Conservation (phyloP, 73 alveolate genomes). For the Tetrahymena elliotti region DNA sequence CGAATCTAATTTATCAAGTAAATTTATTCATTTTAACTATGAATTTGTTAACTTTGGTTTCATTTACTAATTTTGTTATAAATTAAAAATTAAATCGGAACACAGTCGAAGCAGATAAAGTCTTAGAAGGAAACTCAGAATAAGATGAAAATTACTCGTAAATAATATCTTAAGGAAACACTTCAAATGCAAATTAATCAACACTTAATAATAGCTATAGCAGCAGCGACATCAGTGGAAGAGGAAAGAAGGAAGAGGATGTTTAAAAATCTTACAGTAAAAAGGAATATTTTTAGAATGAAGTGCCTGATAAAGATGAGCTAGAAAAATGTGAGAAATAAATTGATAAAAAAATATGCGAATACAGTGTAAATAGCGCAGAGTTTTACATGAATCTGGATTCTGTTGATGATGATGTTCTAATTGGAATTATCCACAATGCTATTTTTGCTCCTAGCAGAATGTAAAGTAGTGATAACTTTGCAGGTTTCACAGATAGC, state of each 20-base stretch:
- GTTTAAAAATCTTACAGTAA: background rate
- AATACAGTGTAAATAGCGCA: background rate
- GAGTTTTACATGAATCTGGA: background rate
- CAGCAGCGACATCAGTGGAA: background rate
- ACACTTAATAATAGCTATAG: background rate
- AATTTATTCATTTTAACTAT: background rate
- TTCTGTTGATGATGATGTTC: background rate
- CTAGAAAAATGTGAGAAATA: background rate
- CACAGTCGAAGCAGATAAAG: background rate
- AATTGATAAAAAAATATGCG: background rate
- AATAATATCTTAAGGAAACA: background rate
- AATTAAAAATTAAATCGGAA: background rate
- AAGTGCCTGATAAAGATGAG: background rate
- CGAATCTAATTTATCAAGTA: background rate
- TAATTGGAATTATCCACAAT: background rate
- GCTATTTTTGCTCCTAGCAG: background rate
- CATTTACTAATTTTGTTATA: background rate
- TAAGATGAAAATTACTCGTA: background rate
- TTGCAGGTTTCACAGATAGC: background rate
- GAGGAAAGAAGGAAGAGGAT: background rate
- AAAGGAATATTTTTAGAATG: background rate
- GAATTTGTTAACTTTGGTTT: too few species aligned
- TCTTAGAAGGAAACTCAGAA: background rate
- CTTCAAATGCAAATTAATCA: background rate
- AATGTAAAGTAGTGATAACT: background rate